Base-by-base conservation (phyloP, 129 eudicot genomes). In the Smallanthus sonchifolius region DNA sequence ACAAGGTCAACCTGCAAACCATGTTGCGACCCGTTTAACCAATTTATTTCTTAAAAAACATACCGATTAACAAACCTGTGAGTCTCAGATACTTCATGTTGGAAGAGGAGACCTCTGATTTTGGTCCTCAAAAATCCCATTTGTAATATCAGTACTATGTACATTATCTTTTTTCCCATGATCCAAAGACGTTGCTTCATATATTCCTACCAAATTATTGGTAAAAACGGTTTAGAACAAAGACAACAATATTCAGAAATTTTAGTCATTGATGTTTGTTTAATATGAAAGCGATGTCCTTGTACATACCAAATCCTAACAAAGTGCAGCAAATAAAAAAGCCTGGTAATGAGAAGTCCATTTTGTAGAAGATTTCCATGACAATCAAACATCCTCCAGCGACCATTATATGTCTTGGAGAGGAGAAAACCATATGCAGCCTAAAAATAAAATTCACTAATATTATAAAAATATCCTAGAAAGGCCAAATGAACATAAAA, bases 401-500 rank as follows among this genome's bases (percentile, higher is more conserved):
- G 49, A 86, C 95, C 92, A 87, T 79, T 59, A 93, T 75, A 87
- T 93, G 98, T 79, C 88, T 90, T 13, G 98, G 95, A 79, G 98
- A 93, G 44, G 98, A 93, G 85, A 93, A 93, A 62, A 93, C 98
- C 95, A 93, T 93, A 83, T 93, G 96, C 87, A 93, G 81, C 79
- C 98, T 93, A 82, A 81, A 84, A 65, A 24, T 24, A 24, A 74
- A 6, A 43, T 56, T 13, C 35, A 34, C 5, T 2, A 61, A 8
- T 60, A 55, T 32, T 80, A 64, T 40, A n/a, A 36, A 64, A 35
- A 17, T 36, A 69, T 7, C 20, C 15, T 6, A 6, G 11, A 42
- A 28, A 28, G 2, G 10, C 13, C 19, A 66, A 61, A 40, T 32
- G 38, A 68, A 30, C 36, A 77, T 56, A 54, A 54, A 34, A 72